These are phyloP conservation scores for Hamamelis virginiana DNA, from an alignment of 164 flowering plant species.

Conservation along the genomic window DNA sequence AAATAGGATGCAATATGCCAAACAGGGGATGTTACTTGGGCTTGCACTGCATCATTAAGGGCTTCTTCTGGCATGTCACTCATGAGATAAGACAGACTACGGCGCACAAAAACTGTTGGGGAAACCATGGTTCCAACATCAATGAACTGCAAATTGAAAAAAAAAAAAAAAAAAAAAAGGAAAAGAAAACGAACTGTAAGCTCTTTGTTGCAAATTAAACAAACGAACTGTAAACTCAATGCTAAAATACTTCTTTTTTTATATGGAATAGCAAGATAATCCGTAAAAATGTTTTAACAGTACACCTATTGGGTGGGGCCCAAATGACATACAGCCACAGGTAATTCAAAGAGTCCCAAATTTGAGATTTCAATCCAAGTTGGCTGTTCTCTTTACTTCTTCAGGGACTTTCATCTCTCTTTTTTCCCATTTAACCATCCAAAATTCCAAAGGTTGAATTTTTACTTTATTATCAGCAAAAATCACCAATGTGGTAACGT, in stretches of 20 bases:
- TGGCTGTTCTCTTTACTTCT: neutral
- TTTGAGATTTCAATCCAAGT: neutral
- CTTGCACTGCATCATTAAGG: constrained; percentile 77
- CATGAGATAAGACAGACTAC: constrained; percentile 77
- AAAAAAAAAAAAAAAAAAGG: neutral
- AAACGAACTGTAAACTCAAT: constrained; percentile 9
- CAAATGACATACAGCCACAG: neutral
- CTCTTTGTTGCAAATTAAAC: no score
- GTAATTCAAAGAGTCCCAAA: neutral
- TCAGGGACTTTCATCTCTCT: neutral
- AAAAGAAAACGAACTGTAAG: constrained; percentile 12
- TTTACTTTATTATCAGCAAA: neutral
- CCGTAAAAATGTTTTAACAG: neutral
- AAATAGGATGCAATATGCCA: constrained; percentile 88
- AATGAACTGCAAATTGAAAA: constrained; percentile 89
- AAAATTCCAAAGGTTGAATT: neutral
- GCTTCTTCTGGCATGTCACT: constrained; percentile 81
- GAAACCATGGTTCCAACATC: constrained; percentile 91
- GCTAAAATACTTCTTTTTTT: neutral
- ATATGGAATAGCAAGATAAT: neutral
- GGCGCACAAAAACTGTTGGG: constrained; percentile 88
- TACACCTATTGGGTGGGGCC: no score
- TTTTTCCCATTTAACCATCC: neutral
- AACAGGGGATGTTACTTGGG: constrained; percentile 76
- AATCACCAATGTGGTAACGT: neutral